A percentile compares a stretch with the other conserved stretches of the same genome.
phyloP scores from a whole-genome alignment of 306 rosid species.

The Myrica gale region DNA sequence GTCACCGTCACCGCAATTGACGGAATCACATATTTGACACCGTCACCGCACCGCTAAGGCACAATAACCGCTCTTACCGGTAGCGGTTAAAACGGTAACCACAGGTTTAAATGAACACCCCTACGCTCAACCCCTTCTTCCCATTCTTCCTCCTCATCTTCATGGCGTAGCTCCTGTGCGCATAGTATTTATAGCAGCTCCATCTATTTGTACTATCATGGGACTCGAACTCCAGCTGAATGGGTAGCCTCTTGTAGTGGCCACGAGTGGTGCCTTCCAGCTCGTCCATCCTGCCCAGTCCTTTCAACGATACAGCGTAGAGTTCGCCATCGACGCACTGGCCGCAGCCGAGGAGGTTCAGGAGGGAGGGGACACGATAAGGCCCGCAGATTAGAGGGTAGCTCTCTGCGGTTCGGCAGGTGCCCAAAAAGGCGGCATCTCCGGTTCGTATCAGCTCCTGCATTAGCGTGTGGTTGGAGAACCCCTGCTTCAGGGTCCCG shows the following conservation, averaged over 20 bases:
- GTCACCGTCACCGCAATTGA: too few species aligned
- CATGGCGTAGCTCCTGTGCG: constrained; percentile 59
- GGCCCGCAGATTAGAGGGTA: constrained; percentile 80
- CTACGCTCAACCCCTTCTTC: constrained; percentile 41
- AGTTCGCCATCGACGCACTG: constrained; percentile 59
- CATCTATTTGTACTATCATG: constrained; percentile 1
- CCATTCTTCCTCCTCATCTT: constrained; percentile 65
- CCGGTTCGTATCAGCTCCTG: constrained; percentile 60
- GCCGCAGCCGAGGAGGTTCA: constrained; percentile 63
- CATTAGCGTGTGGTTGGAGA: constrained; percentile 63
- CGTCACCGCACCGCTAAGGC: too few species aligned
- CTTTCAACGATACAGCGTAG: constrained; percentile 52
- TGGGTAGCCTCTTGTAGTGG: constrained; percentile 66
- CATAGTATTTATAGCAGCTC: not conserved
- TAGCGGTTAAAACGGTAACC: too few species aligned
- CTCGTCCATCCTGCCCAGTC: constrained; percentile 50
- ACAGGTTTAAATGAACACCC: too few species aligned
- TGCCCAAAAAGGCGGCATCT: constrained; percentile 61
- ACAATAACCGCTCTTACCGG: too few species aligned
- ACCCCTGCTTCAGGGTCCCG: constrained; percentile 63
- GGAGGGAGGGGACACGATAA: constrained; percentile 67
- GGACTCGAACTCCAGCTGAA: constrained; percentile 17
- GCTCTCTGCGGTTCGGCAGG: constrained; percentile 36
- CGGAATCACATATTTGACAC: too few species aligned
- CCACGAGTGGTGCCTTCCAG: constrained; percentile 60